Base-by-base conservation (phyloP, 2,329 filamentous ascomycete species). In the Allantophomopsis cytisporea region DNA sequence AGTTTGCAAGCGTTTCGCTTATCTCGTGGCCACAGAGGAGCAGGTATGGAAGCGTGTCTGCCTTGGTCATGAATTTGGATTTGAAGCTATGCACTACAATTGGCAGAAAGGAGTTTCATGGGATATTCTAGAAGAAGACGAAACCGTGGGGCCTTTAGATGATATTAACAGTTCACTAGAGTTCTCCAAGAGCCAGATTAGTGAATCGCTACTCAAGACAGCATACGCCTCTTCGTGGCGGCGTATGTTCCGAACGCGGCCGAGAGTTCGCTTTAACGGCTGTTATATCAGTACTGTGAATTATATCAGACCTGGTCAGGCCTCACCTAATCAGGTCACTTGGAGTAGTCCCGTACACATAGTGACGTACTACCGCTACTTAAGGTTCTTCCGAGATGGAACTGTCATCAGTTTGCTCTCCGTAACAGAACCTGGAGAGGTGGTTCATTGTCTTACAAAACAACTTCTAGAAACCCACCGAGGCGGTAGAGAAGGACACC, bases 201-300 rank as follows among this genome's bases (percentile, higher is more conserved):
- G 51, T 8, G 43, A 50, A 14, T 21, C 44, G 8, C 56, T 66
- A 16, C 59, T 60, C 2, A 54, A 45, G 23, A 43, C 55, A 3
- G 51, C 60, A 1, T 78, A 76, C 50, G 53, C 60, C 3, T 60
- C 59, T 2, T 70, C 71, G 2, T 80, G 75, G 73, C 63, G 72
- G 51, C 60, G 64, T 39, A 84, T 94, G 65, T 94, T 94, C 63
- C 83, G 82, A 31, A 65, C 68, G 5, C 81, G 87, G 12, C 89
- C 91, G 2, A 80, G 91, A 34, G 71, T 96, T 43, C 84, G 91
- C 42, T 98, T 94, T 67, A 91, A 91, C 52, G 91, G 91, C 18
- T 83, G 86, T 60, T 98, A 98, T 63, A 96, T 98, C 59, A 85
- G 79, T 58, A 96, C 89, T 0, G 87, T 94, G 43, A 96, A 96